Evolutionary conservation across 148 eudicot genomes (phyloP).

Genomic region (Polygonum aviculare): DNA sequence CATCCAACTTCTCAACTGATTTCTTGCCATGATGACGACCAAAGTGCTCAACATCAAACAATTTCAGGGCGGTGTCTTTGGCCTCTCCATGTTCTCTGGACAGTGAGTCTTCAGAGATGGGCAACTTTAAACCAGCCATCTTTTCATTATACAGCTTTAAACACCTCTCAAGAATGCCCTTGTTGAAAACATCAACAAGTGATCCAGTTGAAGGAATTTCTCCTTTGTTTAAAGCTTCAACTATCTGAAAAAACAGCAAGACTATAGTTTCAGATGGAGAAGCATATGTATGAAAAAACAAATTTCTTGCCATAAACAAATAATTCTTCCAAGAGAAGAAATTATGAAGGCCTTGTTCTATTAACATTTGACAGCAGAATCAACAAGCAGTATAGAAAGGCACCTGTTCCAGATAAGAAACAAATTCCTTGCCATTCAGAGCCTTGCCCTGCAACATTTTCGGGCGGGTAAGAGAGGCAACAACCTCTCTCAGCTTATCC

Average conservation of each 20-base stretch:
- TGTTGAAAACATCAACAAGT: conserved; percentile 92
- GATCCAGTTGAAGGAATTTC: conserved; percentile 97
- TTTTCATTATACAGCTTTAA: conserved; percentile 59
- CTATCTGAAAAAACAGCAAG: conserved; percentile 47
- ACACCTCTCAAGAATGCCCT: conserved; percentile 81
- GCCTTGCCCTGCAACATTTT: conserved; percentile 86
- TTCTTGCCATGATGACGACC: conserved; percentile 89
- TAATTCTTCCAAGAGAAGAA: neutral
- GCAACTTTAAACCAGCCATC: conserved; percentile 55
- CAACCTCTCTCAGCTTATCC: conserved; percentile 67
- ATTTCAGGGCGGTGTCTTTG: conserved; percentile 42
- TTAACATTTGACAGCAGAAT: neutral
- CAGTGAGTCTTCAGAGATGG: conserved; percentile 45
- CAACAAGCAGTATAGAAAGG: neutral
- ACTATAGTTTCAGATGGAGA: neutral
- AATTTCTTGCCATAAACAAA: no score
- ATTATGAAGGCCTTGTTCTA: neutral
- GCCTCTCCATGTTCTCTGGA: conserved; percentile 51
- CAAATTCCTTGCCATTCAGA: conserved; percentile 85
- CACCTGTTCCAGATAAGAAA: conserved; percentile 87
- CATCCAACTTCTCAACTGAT: conserved; percentile 70
- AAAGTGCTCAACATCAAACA: conserved; percentile 84
- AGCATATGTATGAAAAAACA: neutral
- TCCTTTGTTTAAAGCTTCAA: conserved; percentile 96
- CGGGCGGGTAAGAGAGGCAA: conserved; percentile 66